Evolutionary conservation across 108 stramenopile genomes (phyloP).

Genomic region (Parietichytrium sp.): DNA sequence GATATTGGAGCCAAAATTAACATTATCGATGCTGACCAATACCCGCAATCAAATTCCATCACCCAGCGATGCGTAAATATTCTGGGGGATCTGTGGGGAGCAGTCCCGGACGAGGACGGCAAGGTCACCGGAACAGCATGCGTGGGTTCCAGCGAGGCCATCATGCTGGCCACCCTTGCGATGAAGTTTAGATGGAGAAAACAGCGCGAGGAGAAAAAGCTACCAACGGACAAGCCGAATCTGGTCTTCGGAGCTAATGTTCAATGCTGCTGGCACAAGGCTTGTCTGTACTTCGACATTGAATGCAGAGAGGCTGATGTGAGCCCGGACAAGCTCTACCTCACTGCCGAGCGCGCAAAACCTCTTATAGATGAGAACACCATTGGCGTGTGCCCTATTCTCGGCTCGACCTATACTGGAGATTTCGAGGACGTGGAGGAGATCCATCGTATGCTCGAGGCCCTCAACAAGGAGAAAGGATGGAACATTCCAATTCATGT

Average conservation of each 20-base stretch:
- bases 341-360: slow-evolving; percentile 47
- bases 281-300: slow-evolving; percentile 63
- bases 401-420: slow-evolving; percentile 65
- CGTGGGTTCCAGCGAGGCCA: slow-evolving; percentile 62
- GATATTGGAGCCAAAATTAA: slow-evolving; percentile 3
- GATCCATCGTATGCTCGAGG: slow-evolving; percentile 50
- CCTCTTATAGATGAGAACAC: slow-evolving; percentile 62
- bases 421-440: slow-evolving; percentile 62
- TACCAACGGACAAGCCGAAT: slow-evolving; percentile 56
- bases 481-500: slow-evolving; percentile 63
- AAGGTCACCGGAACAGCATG: slow-evolving; percentile 50
- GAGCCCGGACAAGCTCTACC: slow-evolving; percentile 33
- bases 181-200: slow-evolving; percentile 62
- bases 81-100: slow-evolving; percentile 58
- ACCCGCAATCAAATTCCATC: slow-evolving; percentile 42
- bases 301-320: slow-evolving; percentile 43
- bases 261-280: slow-evolving; percentile 60
- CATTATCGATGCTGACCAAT: slow-evolving; percentile 45
- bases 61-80: slow-evolving; percentile 55
- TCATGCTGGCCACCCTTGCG: slow-evolving; percentile 48
- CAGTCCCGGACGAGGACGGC: slow-evolving; percentile 40
- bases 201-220: slow-evolving; percentile 52
- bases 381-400: slow-evolving; percentile 60
- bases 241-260: slow-evolving; percentile 58
- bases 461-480: slow-evolving; percentile 55